Base-by-base conservation (phyloP, 129 eudicot genomes). In the Calendula officinalis region DNA sequence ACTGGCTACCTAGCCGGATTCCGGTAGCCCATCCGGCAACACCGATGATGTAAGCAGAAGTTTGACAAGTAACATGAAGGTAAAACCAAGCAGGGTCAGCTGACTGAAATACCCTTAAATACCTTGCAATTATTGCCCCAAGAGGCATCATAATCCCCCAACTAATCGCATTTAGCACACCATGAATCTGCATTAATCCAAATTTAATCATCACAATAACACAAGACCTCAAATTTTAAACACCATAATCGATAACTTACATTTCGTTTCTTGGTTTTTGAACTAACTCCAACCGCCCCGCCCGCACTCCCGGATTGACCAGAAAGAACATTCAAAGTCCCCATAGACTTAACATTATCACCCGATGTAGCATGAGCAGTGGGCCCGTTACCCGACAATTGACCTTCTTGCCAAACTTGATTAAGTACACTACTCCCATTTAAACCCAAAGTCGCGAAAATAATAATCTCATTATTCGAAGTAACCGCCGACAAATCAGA, bases 71-170 rank as follows among this genome's bases (percentile, higher is more conserved):
- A 42, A 78, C 87, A 65, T 91, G 97, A 56, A 91, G 97, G 77
- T 86, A 87, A 69, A 91, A 86, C 97, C 95, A 91, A 32, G 90
- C 90, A 12, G 97, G 97, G 36, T 91, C 94, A 3, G 97, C 97
- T 36, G 83, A 75, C 10, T 68, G 68, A 39, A 87, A 87, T 13
- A 80, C 89, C 62, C 79, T 84, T 62, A 84, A 15, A 67, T 87
- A 84, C 76, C 97, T 82, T 40, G 97, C 97, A n/a, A 78, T 49
- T 0, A 91, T 13, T 33, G 85, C 92, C 46, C 97, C 97, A 35
- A 87, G 35, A 0, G 97, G 97, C 80, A 91, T 63, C 78, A 91
- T 47, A 12, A 79, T 75, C 2, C 97, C 97, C 97, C 97, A 87
- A 55, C 97, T 84, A 14, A 91, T 75, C 11, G 83, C 80, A 68